A percentile compares a stretch with the other conserved stretches of the same genome.
Conservation (phyloP, 75 land plant species). For the Larix kaempferi region DNA sequence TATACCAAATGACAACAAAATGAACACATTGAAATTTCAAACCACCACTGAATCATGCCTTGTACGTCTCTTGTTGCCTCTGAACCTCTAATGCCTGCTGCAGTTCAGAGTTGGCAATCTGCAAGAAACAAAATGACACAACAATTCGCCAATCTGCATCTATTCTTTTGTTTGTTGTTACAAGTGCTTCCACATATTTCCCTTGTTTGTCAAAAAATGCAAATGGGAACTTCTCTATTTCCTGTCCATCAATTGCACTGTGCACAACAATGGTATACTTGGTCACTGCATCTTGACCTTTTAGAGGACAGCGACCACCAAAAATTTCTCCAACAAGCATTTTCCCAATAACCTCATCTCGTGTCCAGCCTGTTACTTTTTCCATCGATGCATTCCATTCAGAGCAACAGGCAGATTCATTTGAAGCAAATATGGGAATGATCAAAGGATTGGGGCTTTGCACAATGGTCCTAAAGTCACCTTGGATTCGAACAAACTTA, state of each 20-base stretch:
- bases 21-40: too few species aligned
- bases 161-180: slow-evolving; percentile 74
- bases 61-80: slow-evolving; percentile 69
- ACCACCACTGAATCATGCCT: too few species aligned
- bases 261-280: slow-evolving; percentile 78
- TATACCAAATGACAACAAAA: too few species aligned
- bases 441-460: slow-evolving; percentile 94
- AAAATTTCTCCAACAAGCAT: slow-evolving; percentile 92
- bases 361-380: slow-evolving; percentile 84
- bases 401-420: slow-evolving; percentile 82
- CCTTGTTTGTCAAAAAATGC: slow-evolving; percentile 71
- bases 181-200: slow-evolving; percentile 62
- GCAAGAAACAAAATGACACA: slow-evolving; percentile 84
- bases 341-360: slow-evolving; percentile 79
- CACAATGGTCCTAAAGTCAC: slow-evolving; percentile 89
- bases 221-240: slow-evolving; percentile 69
- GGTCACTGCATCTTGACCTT: slow-evolving; percentile 74
- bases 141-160: slow-evolving; percentile 60
- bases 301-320: slow-evolving; percentile 74
- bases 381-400: slow-evolving; percentile 99
- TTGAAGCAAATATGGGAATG: slow-evolving; percentile 96
- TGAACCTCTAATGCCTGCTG: slow-evolving; percentile 65
- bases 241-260: slow-evolving; percentile 73
- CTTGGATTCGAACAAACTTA: slow-evolving; percentile 76
- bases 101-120: slow-evolving; percentile 71